phyloP scores from a whole-genome alignment of 208 protist species.

The Leishmania tropica region DNA sequence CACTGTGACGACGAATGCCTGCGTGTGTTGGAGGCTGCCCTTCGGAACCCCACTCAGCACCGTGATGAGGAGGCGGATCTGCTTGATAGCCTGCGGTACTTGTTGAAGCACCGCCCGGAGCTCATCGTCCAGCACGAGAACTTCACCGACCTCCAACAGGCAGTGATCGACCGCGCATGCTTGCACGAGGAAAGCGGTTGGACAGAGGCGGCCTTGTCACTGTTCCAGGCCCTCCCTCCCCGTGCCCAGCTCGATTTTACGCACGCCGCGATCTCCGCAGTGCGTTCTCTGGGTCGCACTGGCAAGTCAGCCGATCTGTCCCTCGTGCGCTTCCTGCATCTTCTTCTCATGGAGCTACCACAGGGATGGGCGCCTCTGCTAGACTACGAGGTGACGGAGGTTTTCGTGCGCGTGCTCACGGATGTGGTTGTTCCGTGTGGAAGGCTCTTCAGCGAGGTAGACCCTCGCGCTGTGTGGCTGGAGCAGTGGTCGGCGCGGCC shows the following conservation, averaged over 20 bases:
- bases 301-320: not conserved
- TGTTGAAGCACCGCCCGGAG: constrained; percentile 24
- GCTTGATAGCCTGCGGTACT: constrained; percentile 16
- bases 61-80: not conserved
- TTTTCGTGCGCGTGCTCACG: constrained; percentile 39
- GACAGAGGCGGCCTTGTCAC: constrained; percentile 15
- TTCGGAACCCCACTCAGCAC: not conserved
- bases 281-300: not conserved
- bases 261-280: not conserved
- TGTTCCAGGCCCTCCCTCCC: constrained; percentile 19
- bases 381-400: constrained; percentile 36
- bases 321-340: constrained; percentile 27
- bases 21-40: constrained; percentile 6
- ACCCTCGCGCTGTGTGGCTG: constrained; percentile 56
- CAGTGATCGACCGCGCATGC: constrained; percentile 12
- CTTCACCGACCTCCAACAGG: constrained; percentile 9
- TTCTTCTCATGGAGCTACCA: constrained; percentile 24
- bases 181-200: not conserved
- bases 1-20: constrained; percentile 22
- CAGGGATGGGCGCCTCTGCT: constrained; percentile 43
- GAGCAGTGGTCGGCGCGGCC: constrained; percentile 37
- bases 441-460: constrained; percentile 22
- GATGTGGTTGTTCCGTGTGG: constrained; percentile 38
- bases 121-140: constrained; percentile 21
- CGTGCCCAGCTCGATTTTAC: constrained; percentile 27